These are phyloP conservation scores for Penicillium dipodomyicola DNA, from an alignment of 495 filamentous ascomycete genomes.

Conservation along the genomic window DNA sequence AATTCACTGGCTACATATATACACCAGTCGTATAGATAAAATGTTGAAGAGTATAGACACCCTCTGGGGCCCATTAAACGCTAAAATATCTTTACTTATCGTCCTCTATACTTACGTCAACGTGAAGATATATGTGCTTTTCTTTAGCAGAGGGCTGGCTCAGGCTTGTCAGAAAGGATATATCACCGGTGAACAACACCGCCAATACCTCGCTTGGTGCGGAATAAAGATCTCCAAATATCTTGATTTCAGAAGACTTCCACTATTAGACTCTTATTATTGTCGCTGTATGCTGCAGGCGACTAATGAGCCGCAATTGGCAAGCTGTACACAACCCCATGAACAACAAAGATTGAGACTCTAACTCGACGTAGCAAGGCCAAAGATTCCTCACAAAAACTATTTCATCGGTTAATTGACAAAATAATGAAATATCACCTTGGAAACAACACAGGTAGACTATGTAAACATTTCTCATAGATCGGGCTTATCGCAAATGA, in stretches of 20 bases:
- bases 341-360: background rate
- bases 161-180: background rate
- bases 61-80: no score
- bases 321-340: background rate
- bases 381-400: background rate
- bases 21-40: no score
- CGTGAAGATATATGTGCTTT: no score
- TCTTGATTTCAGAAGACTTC: no score
- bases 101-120: no score
- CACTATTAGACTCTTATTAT: background rate
- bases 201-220: background rate
- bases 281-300: background rate
- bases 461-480: background rate
- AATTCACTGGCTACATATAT: no score
- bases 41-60: no score
- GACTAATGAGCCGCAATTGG: background rate
- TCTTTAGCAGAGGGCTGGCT: no score
- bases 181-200: background rate
- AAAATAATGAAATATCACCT: background rate
- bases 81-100: no score
- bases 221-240: no score
- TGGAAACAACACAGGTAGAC: no score
- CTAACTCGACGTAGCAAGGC: background rate
- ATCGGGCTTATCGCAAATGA: slow-evolving; percentile 3
- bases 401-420: background rate